A percentile compares a stretch with the other conserved stretches of the same genome.
Evolutionary conservation across 192 early-diverging fungal genomes (phyloP).

Genomic region (Coemansia sp.): DNA sequence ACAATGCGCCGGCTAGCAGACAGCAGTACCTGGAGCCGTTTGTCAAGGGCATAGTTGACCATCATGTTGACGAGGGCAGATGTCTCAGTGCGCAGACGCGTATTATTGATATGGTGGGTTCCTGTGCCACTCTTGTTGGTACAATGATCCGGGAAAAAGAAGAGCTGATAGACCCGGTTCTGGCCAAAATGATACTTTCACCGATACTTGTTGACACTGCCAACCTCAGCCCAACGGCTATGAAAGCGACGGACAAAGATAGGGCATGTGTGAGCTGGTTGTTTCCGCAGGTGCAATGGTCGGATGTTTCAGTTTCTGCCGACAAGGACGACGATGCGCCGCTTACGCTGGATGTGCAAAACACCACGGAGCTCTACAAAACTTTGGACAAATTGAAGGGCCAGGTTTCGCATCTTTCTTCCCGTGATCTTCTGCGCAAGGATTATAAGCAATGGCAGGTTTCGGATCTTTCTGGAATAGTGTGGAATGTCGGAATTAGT

Average conservation of each 20-base stretch:
- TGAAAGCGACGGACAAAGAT: constrained; percentile 32
- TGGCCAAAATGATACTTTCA: constrained; percentile 40
- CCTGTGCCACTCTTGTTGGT: constrained; percentile 39
- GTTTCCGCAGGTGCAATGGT: constrained; percentile 28
- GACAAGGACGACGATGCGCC: background rate
- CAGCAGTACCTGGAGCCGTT: constrained; percentile 30
- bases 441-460: constrained; percentile 58
- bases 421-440: constrained; percentile 49
- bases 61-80: constrained; percentile 47
- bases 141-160: constrained; percentile 6
- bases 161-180: constrained; percentile 4
- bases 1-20: constrained; percentile 41
- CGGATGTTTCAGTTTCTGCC: background rate
- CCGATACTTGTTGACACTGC: constrained; percentile 43
- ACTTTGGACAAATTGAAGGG: constrained; percentile 42
- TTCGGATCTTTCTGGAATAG: background rate
- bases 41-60: constrained; percentile 52
- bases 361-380: constrained; percentile 24
- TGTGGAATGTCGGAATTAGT: constrained; percentile 50
- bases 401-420: constrained; percentile 31
- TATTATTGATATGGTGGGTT: constrained; percentile 39
- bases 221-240: constrained; percentile 22
- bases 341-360: constrained; percentile 13
- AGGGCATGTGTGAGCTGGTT: constrained; percentile 29
- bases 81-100: constrained; percentile 16